Evolutionary conservation across 108 stramenopile genomes (phyloP), one percentile per base, ranked within the genome.

Genomic region (Heterococcus sp.): DNA sequence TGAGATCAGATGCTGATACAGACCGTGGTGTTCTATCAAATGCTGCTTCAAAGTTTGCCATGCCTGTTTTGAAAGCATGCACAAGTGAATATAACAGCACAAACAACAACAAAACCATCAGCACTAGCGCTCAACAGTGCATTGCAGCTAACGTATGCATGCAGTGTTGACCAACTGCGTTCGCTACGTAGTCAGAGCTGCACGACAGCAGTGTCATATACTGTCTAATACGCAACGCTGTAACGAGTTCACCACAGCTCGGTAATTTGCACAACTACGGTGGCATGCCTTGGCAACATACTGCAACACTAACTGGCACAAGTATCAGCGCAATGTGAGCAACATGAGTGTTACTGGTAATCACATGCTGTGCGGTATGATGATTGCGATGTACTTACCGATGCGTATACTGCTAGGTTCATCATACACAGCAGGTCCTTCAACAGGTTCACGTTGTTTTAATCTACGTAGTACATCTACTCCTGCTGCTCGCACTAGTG

Each of bases 401-500:
- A 58, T 58, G 46, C 46, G 21, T 21, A 58, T 21, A 14, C 14
- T 21, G 8, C 46, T 21, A 58, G 46, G 46, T 8, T 8, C 21
- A 21, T 58, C 32, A 71, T 79, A 79, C 21, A 74, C 78, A 36
- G 40, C 71, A n/a, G 65, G 40, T 35, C 73, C 80, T 1, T 29
- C 73, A 1, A 30, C 37, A 34, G 28, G 21, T 35, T 74, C 74
- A 34, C 67, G 33, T 38, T 21, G 39, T 33, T 74, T 83, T 35
- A 75, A 68, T 63, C 84, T 68, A 36, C 85, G 70, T 76, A 90
- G 40, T 2, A 88, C 88, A 1, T 78, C 72, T 68, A 90, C 35
- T n/a, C 87, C 89, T 0, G 90, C 89, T 34, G 90, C 90, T 2
- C 87, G 84, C 27, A 90, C 67, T 2, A 90, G 64, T 0, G 86